Evolutionary conservation across 2,329 filamentous ascomycete species (phyloP).

Genomic region (Aspergillus terreus): DNA sequence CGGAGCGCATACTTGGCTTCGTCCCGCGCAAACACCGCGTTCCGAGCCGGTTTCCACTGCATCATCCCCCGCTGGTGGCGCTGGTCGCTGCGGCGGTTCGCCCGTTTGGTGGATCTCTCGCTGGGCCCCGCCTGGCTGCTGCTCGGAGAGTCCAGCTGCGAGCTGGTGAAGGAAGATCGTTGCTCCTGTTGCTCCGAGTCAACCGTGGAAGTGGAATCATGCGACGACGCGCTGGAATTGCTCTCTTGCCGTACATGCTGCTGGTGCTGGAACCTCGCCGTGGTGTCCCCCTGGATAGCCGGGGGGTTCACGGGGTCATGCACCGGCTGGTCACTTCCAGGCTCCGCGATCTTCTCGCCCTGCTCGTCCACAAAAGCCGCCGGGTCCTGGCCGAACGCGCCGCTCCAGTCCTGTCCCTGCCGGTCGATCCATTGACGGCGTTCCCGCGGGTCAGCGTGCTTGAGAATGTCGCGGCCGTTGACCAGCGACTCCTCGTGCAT

Average conservation of each 20-base stretch:
- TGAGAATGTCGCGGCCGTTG: constrained; percentile 75
- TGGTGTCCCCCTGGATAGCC: constrained; percentile 28
- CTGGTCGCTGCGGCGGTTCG: constrained; percentile 56
- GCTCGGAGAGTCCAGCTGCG: constrained; percentile 9
- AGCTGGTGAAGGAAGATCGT: neutral
- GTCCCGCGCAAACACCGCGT: constrained; percentile 80
- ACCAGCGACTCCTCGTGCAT: constrained; percentile 79
- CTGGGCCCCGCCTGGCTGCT: constrained; percentile 3
- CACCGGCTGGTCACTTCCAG: constrained; percentile 49
- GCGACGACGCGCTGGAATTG: neutral
- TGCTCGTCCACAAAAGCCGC: constrained; percentile 53
- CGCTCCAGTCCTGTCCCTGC: constrained; percentile 80
- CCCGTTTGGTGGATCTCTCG: constrained; percentile 25
- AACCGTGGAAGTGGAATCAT: constrained; percentile 9
- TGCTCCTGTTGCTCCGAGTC: constrained; percentile 13
- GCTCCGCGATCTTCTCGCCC: constrained; percentile 54
- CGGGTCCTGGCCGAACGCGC: constrained; percentile 78
- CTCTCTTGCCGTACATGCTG: constrained; percentile 15
- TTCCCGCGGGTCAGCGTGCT: constrained; percentile 61
- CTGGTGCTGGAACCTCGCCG: constrained; percentile 10
- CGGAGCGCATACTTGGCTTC: constrained; percentile 75
- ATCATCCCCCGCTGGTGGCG: constrained; percentile 85
- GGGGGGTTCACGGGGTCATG: constrained; percentile 50
- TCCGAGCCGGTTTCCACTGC: constrained; percentile 91
- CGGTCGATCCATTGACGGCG: constrained; percentile 74